Conservation (phyloP, 2,329 filamentous ascomycete species). For the Berkeleyomyces rouxiae region DNA sequence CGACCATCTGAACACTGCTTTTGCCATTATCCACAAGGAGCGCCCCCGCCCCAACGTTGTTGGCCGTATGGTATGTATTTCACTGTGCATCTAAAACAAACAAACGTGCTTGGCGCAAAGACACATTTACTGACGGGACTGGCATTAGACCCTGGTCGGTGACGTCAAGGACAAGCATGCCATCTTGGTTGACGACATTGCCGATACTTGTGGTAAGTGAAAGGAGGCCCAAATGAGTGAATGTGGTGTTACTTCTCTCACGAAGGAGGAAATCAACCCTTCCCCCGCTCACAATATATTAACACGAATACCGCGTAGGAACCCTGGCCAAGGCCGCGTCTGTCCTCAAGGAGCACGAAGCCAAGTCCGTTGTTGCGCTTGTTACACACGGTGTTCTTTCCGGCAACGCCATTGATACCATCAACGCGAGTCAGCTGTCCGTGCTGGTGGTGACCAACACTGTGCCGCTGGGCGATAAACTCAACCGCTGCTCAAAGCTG, state of each 20-base stretch:
- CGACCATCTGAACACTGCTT: constrained; percentile 74
- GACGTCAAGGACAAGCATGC: constrained; percentile 82
- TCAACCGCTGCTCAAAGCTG: constrained; percentile 59
- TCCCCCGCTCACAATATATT: neutral
- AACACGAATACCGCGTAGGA: neutral
- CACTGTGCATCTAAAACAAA: neutral
- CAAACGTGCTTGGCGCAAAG: neutral
- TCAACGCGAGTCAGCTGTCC: constrained; percentile 62
- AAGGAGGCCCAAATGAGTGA: neutral
- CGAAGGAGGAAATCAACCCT: neutral
- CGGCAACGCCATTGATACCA: constrained; percentile 70
- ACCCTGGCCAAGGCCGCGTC: constrained; percentile 62
- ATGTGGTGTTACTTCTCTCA: neutral
- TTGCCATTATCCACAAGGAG: constrained; percentile 95
- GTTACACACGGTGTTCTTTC: constrained; percentile 88
- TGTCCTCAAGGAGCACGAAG: constrained; percentile 73
- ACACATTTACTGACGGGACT: neutral
- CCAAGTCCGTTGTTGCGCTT: constrained; percentile 78
- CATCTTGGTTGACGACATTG: constrained; percentile 96
- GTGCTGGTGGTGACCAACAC: constrained; percentile 80
- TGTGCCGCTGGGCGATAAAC: constrained; percentile 47
- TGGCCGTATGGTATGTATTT: constrained; percentile 52
- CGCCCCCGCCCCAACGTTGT: constrained; percentile 74
- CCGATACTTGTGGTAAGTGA: constrained; percentile 69
- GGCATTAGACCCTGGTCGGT: constrained; percentile 50